Evolutionary conservation across 805 yeast genomes (phyloP), one percentile per base, ranked within the genome.

Genomic region (Kazachstania martiniae): DNA sequence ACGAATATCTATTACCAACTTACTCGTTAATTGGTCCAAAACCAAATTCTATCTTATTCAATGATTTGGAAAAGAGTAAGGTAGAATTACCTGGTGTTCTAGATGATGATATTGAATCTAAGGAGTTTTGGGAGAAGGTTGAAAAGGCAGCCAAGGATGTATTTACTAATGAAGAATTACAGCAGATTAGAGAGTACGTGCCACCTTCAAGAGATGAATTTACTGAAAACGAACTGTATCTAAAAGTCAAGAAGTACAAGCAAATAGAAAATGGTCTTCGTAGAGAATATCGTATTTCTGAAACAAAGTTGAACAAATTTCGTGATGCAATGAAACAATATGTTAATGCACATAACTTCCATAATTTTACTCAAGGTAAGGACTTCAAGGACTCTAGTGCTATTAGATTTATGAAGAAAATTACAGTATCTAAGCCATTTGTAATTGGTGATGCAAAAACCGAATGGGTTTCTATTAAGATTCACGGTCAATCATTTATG

Each of bases 401-500:
- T 3, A 65, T 70, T 31, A 68, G 98, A 47, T 82, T 63, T 54
- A 87, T 91, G 85, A 82, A 82, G 48, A 61, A 71, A 13, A 68
- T 89, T 30, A 66, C 70, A 1, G 94, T 85, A 0, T 72, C 86
- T 12, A 93, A 83, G 2, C 97, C 97, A 2, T 83, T 85, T 56
- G 78, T 85, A 32, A 87, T 89, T 43, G 83, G 87, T 50, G 86
- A 83, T 29, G 81, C 91, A 5, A 80, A 81, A 31, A 86, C 95
- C 5, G 97, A 91, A 53, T 91, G 98, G 98, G 70, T 84, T 2
- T 83, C 95, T 2, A 79, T 91, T 49, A 87, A 89, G 62, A 84
- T 91, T 43, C 98, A 91, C 56, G 98, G 98, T 6, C 98, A 91
- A 61, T 84, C 95, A 3, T 91, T 91, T 59, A 91, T 91, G 97